Base-by-base conservation (phyloP, 495 filamentous ascomycete genomes). In the Neurospora sp. region DNA sequence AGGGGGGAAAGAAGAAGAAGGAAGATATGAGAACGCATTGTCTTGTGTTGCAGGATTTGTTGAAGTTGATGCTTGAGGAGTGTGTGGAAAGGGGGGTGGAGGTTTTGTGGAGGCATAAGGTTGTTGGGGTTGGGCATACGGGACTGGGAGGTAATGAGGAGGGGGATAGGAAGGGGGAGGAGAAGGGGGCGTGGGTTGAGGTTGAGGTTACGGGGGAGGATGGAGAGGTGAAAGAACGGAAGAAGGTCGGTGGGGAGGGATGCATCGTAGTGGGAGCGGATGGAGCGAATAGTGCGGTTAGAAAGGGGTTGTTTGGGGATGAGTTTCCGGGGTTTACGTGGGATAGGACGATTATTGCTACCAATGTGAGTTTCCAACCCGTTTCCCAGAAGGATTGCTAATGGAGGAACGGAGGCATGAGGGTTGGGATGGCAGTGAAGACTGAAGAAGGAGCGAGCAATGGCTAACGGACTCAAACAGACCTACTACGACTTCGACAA, bases 251-350 rank as follows among this genome's bases (percentile, higher is more conserved):
- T 44, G 88, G 82, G 38, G 88, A 90, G 12, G 54, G 54, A 77
- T 91, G 87, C 74, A 74, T 91, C 3, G 75, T 89, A 23, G 89
- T 88, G 0, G 54, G 54, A 16, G 89, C 87, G 74, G 88, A 91
- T 78, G 88, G 88, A 7, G 89, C 88, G 0, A 86, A 83, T 54
- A 90, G 88, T 75, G 81, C 81, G 5, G 83, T 90, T 12, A 80
- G 88, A 37, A 84, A 82, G 72, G 83, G 84, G 1, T 74, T 91
- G 14, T 91, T 90, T 79, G 88, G 88, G 6, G 82, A 87, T n/a
- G 81, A 86, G 42, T 90, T 86, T 75, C 87, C 87, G 0, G 89
- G 88, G 0, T 86, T 88, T 74, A 91, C 89, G 2, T 85, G 87
- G 82, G 82, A 89, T 44, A 80, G 80, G 69, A 88, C 89, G 76